phyloP scores from a whole-genome alignment of 331 rosid genomes.

The Cydonia oblonga region DNA sequence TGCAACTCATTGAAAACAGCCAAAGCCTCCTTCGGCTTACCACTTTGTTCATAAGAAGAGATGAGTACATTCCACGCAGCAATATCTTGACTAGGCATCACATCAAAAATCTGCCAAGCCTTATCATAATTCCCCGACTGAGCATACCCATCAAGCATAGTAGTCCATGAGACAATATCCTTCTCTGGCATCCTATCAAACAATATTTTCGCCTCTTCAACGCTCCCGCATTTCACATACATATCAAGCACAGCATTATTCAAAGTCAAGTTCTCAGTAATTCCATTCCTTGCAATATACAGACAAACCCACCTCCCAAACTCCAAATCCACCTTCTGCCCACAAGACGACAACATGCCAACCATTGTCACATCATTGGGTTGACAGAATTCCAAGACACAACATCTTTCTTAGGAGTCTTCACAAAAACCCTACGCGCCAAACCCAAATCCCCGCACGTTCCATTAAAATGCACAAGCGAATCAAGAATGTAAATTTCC shows the following conservation, averaged over 20 bases:
- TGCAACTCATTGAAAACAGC: constrained; percentile 40
- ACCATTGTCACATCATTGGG: constrained; percentile 54
- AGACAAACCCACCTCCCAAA: constrained; percentile 56
- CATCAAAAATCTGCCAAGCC: constrained; percentile 29
- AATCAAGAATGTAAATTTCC: constrained; percentile 39
- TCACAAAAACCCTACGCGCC: constrained; percentile 35
- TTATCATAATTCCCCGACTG: constrained; percentile 31
- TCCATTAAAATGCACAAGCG: constrained; percentile 46
- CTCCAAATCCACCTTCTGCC: constrained; percentile 43
- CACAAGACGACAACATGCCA: constrained; percentile 43
- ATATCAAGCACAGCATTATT: constrained; percentile 53
- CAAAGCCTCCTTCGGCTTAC: constrained; percentile 53
- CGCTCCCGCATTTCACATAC: constrained; percentile 47
- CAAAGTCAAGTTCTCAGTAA: constrained; percentile 34
- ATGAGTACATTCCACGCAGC: constrained; percentile 56
- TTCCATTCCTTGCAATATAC: constrained; percentile 28
- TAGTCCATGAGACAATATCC: constrained; percentile 57
- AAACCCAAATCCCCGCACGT: constrained; percentile 33
- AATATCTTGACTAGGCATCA: constrained; percentile 38
- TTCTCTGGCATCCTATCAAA: constrained; percentile 47
- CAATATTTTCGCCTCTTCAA: constrained; percentile 35
- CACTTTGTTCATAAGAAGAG: constrained; percentile 48
- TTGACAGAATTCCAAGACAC: constrained; percentile 63
- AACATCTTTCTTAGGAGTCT: constrained; percentile 28
- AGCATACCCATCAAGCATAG: constrained; percentile 55